A percentile compares a stretch with the other conserved stretches of the same genome.
These are phyloP conservation scores for Cercospora sojina DNA, from an alignment of 2,329 filamentous ascomycete species.

Conservation along the genomic window DNA sequence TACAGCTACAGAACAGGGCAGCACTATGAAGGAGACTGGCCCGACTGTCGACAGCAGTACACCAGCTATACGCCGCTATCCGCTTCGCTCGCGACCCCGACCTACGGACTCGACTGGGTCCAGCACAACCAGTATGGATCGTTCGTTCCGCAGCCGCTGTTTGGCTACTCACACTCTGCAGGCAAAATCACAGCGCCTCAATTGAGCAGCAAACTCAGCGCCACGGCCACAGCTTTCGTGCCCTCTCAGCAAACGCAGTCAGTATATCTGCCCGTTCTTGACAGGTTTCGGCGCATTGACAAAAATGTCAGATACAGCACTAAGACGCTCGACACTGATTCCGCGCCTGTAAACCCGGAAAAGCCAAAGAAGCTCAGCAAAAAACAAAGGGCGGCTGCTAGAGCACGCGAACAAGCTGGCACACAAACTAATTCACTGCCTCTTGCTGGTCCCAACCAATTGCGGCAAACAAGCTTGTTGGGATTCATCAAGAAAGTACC, in stretches of 20 bases:
- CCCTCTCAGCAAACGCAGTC: not conserved
- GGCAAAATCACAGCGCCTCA: not conserved
- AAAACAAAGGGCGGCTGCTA: not conserved
- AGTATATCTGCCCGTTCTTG: not conserved
- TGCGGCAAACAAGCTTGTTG: not conserved
- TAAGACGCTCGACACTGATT: not conserved
- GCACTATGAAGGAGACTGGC: not conserved
- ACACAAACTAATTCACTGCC: not conserved
- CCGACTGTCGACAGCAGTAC: not conserved
- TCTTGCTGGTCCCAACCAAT: not conserved
- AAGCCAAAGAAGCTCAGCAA: constrained; percentile 6
- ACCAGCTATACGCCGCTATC: not conserved
- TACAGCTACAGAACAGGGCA: not conserved
- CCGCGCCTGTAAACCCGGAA: not conserved
- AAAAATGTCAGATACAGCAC: not conserved
- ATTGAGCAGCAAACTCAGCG: not conserved
- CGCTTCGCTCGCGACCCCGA: constrained; percentile 1
- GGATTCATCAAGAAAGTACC: not conserved
- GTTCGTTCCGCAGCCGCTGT: not conserved
- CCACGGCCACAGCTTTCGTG: not conserved
- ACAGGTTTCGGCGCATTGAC: constrained; percentile 5
- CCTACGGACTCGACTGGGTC: not conserved
- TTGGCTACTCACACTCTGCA: constrained; percentile 3
- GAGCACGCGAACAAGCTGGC: not conserved
- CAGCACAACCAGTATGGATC: not conserved